phyloP scores from a whole-genome alignment of 805 yeast genomes.

The Yamadazyma insecticola region DNA sequence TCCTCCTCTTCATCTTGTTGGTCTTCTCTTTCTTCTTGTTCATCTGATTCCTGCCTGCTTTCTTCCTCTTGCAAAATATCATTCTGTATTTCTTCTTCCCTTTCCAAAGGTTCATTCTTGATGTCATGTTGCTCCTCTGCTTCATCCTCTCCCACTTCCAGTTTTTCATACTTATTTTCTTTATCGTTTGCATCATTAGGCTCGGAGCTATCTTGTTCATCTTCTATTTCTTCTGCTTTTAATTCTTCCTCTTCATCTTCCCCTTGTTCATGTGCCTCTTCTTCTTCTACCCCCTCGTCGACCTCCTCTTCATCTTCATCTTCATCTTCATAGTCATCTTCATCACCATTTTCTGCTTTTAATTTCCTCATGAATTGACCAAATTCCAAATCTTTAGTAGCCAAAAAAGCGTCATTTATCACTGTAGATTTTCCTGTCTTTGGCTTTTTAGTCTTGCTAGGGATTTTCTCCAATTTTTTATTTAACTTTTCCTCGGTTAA shows the following conservation, averaged over 20 bases:
- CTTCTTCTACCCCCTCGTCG: constrained; percentile 10
- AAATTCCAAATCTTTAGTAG: constrained; percentile 32
- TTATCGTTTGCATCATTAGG: too few relatives aligned
- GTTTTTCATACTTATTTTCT: too few relatives aligned
- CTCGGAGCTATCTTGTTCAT: too few relatives aligned
- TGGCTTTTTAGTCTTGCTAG: constrained; percentile 9
- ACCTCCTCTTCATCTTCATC: constrained; percentile 17
- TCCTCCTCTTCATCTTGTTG: constrained; percentile 1
- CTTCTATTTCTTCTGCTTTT: constrained; percentile 6
- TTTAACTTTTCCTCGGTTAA: constrained; percentile 26
- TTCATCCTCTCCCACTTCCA: background rate
- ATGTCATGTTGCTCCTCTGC: background rate
- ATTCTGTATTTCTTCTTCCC: constrained; percentile 2
- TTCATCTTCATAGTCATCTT: constrained; percentile 18
- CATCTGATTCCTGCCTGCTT: background rate
- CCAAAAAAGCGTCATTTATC: constrained; percentile 34
- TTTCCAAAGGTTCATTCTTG: background rate
- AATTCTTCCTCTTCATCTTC: constrained; percentile 5
- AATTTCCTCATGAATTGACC: constrained; percentile 32
- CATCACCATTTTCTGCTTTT: constrained; percentile 13
- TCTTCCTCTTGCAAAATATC: constrained; percentile 2
- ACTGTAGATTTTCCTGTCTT: constrained; percentile 22
- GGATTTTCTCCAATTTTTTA: constrained; percentile 17
- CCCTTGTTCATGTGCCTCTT: too few relatives aligned
- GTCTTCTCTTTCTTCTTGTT: background rate